These are phyloP conservation scores for Fraxinus cuspidata DNA, from an alignment of 257 asterid species.

Conservation along the genomic window DNA sequence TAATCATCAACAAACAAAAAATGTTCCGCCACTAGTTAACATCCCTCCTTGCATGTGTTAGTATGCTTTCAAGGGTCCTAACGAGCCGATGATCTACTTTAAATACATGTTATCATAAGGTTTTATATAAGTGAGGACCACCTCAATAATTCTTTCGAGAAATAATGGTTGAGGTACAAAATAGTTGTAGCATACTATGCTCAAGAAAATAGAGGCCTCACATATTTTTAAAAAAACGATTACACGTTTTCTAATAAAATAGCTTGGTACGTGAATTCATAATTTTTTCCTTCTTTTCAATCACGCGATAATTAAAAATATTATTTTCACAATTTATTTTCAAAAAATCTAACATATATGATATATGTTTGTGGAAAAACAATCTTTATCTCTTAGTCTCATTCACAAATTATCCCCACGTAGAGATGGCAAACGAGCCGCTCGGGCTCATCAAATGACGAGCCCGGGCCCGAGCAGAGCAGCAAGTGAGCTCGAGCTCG, in stretches of 20 bases:
- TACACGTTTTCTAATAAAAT: too few relatives aligned
- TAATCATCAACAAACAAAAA: too few relatives aligned
- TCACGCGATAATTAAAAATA: too few relatives aligned
- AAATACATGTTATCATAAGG: background rate
- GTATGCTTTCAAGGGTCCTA: background rate
- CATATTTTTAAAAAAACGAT: too few relatives aligned
- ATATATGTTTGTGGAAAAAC: background rate
- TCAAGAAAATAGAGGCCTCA: background rate
- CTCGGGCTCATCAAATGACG: too few relatives aligned
- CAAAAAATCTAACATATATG: background rate
- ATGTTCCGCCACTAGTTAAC: too few relatives aligned
- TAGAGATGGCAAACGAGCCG: too few relatives aligned
- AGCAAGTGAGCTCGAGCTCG: too few relatives aligned
- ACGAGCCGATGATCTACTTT: background rate
- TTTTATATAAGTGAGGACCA: constrained; percentile 20
- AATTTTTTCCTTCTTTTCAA: too few relatives aligned
- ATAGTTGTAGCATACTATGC: constrained; percentile 7
- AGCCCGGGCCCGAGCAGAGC: too few relatives aligned
- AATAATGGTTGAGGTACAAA: background rate
- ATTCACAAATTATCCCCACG: constrained; percentile 29
- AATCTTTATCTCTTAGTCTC: background rate
- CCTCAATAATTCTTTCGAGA: constrained; percentile 23
- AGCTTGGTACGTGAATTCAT: too few relatives aligned
- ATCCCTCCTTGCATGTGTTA: background rate
- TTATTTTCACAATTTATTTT: too few relatives aligned